Evolutionary conservation across 1,284 basidiomycete genomes (phyloP), one percentile per base, ranked within the genome.

Genomic region (Fomitopsis schrenkii): DNA sequence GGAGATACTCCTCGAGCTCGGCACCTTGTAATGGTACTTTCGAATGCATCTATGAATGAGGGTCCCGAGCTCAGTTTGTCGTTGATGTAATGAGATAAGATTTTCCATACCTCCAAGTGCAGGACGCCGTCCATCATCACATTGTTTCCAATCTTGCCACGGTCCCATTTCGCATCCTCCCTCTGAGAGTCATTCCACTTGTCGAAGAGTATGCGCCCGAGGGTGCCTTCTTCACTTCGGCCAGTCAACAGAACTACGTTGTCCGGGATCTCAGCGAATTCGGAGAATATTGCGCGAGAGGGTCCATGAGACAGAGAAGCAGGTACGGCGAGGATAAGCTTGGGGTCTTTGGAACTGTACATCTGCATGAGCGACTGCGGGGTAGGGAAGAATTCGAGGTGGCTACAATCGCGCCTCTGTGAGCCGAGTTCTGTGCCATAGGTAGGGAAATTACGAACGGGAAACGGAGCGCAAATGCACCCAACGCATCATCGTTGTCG

Each of bases 301-400:
- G 93, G 91, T 1, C 97, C 97, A 71, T 98, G 92, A 0, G 95
- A 97, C 63, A 99, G 81, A 0, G 93, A 93, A 0, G 92, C 88
- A 0, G 97, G 97, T 22, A 97, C 91, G 0, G 97, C 94, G 5
- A 99, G 83, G 58, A 99, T 94, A 41, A 98, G 83, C 72, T 98
- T 98, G 0, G 97, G 94, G 61, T 92, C 87, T 66, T 88, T 90
- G 0, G 89, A 87, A 0, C 95, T 93, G 68, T 96, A 91, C 3
- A 87, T 88, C 63, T 92, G 85, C 50, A 93, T 78, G 55, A 99
- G 80, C 6, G 92, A 86, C 66, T 89, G 87, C 5, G 94, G 87
- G 63, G 86, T 92, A 1, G 90, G 79, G 75, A 95, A 98, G 75
- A 97, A 94, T 68, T 95, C 91, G 15, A 99, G 79, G 73, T 95